Evolutionary conservation across 2,329 filamentous ascomycete species (phyloP).

Genomic region (Aaosphaeria arxii): DNA sequence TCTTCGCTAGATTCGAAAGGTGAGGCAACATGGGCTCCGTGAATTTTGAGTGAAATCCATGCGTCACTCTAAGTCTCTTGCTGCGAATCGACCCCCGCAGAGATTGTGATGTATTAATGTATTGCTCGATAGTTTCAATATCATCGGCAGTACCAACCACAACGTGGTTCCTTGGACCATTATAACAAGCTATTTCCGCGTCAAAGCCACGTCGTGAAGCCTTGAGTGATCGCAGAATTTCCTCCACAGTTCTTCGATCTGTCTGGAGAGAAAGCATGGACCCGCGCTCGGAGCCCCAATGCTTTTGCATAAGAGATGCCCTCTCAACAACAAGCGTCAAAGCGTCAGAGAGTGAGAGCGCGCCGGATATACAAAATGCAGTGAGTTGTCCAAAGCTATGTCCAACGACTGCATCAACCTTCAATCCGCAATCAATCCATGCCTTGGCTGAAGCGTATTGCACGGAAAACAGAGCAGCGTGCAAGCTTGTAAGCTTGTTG

Average conservation of each 20-base stretch:
- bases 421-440: conserved; percentile 21
- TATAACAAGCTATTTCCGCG: conserved; percentile 10
- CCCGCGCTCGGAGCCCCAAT: conserved; percentile 36
- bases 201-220: not conserved
- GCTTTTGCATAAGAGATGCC: conserved; percentile 28
- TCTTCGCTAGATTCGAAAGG: conserved; percentile 12
- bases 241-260: not conserved
- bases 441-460: conserved; percentile 27
- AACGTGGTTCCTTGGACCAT: conserved; percentile 8
- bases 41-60: conserved; percentile 23
- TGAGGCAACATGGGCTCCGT: conserved; percentile 20
- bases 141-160: conserved; percentile 7
- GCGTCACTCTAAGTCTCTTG: conserved; percentile 20
- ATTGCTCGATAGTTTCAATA: conserved; percentile 15
- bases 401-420: conserved; percentile 19
- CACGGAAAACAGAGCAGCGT: conserved; percentile 28
- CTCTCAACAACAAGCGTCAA: conserved; percentile 24
- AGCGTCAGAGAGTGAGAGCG: conserved; percentile 27
- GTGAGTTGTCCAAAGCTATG: conserved; percentile 43
- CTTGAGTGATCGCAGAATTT: not conserved
- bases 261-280: conserved; percentile 28
- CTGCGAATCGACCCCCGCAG: not conserved
- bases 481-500: conserved; percentile 14
- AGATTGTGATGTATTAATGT: not conserved
- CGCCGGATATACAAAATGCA: conserved; percentile 33